Conservation (phyloP, 495 filamentous ascomycete genomes). For the Aspergillus avenaceus region DNA sequence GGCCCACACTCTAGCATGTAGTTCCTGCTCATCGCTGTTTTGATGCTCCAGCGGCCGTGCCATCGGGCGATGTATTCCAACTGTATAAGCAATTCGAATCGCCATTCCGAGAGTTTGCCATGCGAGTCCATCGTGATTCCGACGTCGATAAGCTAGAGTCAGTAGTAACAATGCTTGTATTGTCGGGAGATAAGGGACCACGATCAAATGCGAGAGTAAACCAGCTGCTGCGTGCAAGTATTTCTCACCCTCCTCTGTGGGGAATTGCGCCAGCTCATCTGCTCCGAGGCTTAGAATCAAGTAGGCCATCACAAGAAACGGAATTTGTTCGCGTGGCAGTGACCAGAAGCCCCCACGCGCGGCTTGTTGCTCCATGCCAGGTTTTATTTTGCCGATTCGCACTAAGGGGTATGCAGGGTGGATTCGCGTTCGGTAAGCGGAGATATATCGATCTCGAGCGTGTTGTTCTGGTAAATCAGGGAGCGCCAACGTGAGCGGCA, state of each 20-base stretch:
- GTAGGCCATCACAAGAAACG: constrained; percentile 4
- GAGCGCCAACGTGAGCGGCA: constrained; percentile 3
- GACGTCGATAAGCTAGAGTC: constrained; percentile 7
- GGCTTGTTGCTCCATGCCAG: constrained; percentile 1
- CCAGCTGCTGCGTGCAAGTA: constrained; percentile 11
- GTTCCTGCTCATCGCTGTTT: background rate
- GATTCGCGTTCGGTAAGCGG: constrained; percentile 1
- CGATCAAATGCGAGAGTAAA: constrained; percentile 8
- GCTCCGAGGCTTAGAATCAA: constrained; percentile 8
- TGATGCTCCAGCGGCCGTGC: no score
- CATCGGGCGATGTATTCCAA: constrained; percentile 6
- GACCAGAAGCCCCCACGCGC: background rate
- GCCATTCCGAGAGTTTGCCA: constrained; percentile 15
- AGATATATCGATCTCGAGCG: background rate
- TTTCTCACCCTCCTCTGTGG: constrained; percentile 7
- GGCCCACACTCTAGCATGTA: constrained; percentile 6
- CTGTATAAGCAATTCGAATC: constrained; percentile 10
- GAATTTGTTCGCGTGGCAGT: constrained; percentile 5
- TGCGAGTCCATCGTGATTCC: constrained; percentile 11
- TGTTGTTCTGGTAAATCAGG: constrained; percentile 3
- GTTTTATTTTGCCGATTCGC: background rate
- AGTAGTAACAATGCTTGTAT: constrained; percentile 11
- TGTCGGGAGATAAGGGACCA: constrained; percentile 8
- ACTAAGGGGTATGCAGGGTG: constrained; percentile 7
- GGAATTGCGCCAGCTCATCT: constrained; percentile 1